Evolutionary conservation across 352 stramenopile genomes (phyloP), one percentile per base, ranked within the genome.

Genomic region (Pythium insidiosum): DNA sequence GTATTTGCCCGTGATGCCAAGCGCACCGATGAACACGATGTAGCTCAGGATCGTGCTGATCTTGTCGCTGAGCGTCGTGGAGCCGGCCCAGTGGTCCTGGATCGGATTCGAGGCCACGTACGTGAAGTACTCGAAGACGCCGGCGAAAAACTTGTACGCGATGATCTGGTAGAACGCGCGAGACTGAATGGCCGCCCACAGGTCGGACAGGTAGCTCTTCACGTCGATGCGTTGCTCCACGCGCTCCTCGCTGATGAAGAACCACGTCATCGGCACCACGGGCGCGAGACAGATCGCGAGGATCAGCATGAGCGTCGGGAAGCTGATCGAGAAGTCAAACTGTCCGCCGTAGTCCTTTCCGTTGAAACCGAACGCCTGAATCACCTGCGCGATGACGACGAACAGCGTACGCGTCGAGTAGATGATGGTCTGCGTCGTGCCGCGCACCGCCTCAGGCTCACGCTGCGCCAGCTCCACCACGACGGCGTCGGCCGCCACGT

Each of bases 401-500:
- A 68, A 26, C 0, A 53, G 40, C 9, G 65, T 76, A 3, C 66
- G 58, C 4, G 68, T 49, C 2, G 52, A 63, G 39, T 81, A 81
- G 39, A 84, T 79, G 9, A 34, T 46, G 4, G 63, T 63, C 53
- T 78, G 66, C 5, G 53, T 62, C 24, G 57, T 66, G 6, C 68
- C 68, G 10, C 68, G 68, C 7, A 61, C 59, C 3, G 49, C 56
- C 2, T 67, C 12, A 0, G 65, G 67, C 38, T 85, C 67, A 38
- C 63, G 67, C 47, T 78, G 53, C 16, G 63, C 56, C 12, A 69
- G 35, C n/a, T 78, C 63, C 4, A 65, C 53, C 5, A 68, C 49
- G 11, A 61, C 46, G 6, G 63, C 75, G 58, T 94, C 81, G 26
- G 73, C 67, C 16, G 66, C 69, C 1, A 91, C 76, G 48, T 92